Evolutionary conservation across 805 yeast species (phyloP), one percentile per base, ranked within the genome.

Genomic region (Limtongozyma cylindracea): DNA sequence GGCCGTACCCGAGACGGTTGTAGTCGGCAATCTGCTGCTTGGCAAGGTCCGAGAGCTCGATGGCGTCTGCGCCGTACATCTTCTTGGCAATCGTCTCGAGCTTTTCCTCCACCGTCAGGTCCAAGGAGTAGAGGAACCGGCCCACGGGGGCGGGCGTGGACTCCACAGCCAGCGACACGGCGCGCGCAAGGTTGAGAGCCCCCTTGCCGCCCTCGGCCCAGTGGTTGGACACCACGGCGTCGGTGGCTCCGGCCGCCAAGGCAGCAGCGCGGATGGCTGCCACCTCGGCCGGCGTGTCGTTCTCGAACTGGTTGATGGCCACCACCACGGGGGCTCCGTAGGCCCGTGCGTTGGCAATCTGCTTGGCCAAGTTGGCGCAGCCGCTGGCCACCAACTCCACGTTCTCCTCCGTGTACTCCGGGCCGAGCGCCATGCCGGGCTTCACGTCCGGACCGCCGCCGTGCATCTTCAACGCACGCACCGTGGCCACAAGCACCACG

Each of bases 371-470:
- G 47, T 73, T 73, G 21, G 71, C 58, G 42, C 73, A 66, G 29
- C 91, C 91, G 22, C 51, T 56, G 33, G 56, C 45, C 34, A 73
- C 67, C 35, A 71, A 49, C 11, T 68, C 78, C 30, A 65, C 53
- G 44, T 72, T 66, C 42, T 73, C 91, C 33, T 57, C 56, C 11
- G 64, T 53, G 49, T 73, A 73, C 39, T 61, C 84, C 16, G 61
- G 51, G 28, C 84, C 77, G 41, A 73, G 55, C 25, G 77, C 55
- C 29, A 72, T 73, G 37, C 88, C 91, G 20, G 91, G 78, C 46
- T 71, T 73, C 25, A 73, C 84, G 35, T 71, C 80, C 22, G 88
- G 77, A 23, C 80, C 91, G 38, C 91, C 91, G 40, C 91, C 91
- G 41, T 73, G 91, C 21, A 73, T 64, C 45, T 73, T 73, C 46